These are phyloP conservation scores for Phallus indusiatus DNA, from an alignment of 768 basidiomycete species.

Conservation along the genomic window DNA sequence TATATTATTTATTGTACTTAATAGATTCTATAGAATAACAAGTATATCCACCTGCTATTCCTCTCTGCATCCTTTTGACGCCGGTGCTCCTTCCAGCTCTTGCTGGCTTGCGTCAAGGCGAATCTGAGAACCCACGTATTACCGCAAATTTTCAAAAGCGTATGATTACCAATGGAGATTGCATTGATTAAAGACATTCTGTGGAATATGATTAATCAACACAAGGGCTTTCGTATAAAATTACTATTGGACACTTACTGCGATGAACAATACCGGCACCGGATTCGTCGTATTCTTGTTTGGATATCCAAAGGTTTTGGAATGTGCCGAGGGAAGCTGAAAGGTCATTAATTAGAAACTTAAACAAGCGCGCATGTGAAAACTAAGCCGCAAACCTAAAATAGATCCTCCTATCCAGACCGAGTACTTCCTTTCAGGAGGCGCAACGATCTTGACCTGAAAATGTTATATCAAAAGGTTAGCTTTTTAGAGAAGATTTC, in stretches of 20 bases:
- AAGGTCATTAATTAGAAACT: conserved; percentile 10
- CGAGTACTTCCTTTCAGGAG: conserved; percentile 63
- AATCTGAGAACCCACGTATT: no score
- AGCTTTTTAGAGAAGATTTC: no score
- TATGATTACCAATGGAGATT: no score
- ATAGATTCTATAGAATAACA: not conserved
- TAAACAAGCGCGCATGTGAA: not conserved
- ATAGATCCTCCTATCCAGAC: conserved; percentile 49
- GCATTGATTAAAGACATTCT: conserved; percentile 8
- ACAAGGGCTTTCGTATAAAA: not conserved
- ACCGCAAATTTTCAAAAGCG: no score
- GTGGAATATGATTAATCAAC: not conserved
- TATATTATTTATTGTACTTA: not conserved
- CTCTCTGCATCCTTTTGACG: no score
- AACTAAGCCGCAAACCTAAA: conserved; percentile 18
- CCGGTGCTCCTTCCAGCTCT: no score
- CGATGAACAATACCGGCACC: conserved; percentile 44
- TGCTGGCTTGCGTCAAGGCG: no score
- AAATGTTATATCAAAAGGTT: not conserved
- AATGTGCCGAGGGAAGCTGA: conserved; percentile 52
- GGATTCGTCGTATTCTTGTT: conserved; percentile 52
- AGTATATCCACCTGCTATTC: no score
- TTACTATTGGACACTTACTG: conserved; percentile 16
- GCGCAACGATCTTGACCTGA: conserved; percentile 53
- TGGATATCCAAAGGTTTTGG: conserved; percentile 60